Conservation (phyloP, 768 basidiomycete species). For the Pulveroboletus sp. region DNA sequence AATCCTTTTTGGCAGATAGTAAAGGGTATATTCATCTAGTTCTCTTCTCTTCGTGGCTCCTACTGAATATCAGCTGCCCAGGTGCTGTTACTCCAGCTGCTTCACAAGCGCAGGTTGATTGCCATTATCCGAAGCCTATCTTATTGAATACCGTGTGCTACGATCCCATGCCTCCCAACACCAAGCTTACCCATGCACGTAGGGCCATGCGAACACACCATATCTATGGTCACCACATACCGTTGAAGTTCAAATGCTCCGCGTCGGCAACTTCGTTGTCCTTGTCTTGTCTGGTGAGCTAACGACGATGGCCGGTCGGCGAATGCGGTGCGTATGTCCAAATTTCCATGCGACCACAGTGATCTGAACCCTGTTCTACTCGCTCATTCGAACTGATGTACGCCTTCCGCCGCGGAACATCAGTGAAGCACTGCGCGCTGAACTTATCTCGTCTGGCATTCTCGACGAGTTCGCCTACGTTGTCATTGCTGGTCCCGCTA, state of each 20-base stretch:
- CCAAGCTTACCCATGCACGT: conserved; percentile 17
- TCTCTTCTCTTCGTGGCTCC: not conserved
- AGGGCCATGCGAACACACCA: conserved; percentile 61
- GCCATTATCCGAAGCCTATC: conserved; percentile 77
- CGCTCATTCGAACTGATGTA: not conserved
- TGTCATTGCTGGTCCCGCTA: conserved; percentile 77
- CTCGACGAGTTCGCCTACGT: conserved; percentile 68
- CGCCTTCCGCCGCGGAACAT: not conserved
- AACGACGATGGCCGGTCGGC: conserved; percentile 78
- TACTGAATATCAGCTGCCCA: not conserved
- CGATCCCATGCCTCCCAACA: not conserved
- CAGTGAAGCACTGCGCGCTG: conserved; percentile 63
- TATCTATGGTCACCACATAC: conserved; percentile 73
- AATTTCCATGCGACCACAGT: not conserved
- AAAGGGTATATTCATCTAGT: conserved; percentile 41
- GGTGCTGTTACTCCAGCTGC: conserved; percentile 58
- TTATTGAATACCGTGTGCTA: conserved; percentile 52
- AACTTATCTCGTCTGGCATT: conserved; percentile 58
- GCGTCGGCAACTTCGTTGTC: conserved; percentile 71
- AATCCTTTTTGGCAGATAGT: conserved; percentile 82
- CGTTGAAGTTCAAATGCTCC: conserved; percentile 74
- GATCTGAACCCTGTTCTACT: conserved; percentile 4
- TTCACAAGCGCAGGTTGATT: conserved; percentile 54
- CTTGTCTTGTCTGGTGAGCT: conserved; percentile 73
- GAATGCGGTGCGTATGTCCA: conserved; percentile 53